These are phyloP conservation scores for Onygenales sp. DNA, from an alignment of 2,329 filamentous ascomycete genomes.

Conservation along the genomic window DNA sequence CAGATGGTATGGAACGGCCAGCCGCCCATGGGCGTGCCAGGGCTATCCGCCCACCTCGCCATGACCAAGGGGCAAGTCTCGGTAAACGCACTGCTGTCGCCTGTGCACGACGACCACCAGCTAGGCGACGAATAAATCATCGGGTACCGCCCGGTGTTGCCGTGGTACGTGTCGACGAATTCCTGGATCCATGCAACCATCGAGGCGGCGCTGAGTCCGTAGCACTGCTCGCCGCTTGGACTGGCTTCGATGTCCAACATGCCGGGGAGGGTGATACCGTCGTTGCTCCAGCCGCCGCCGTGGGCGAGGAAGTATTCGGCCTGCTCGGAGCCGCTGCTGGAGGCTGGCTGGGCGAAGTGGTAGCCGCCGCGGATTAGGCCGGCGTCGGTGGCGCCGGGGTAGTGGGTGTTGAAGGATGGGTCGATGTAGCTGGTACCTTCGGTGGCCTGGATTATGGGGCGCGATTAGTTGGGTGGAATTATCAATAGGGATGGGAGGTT, in stretches of 20 bases:
- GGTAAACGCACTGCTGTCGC: constrained; percentile 38
- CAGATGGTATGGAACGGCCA: constrained; percentile 48
- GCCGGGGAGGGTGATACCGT: constrained; percentile 47
- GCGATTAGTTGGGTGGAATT: neutral
- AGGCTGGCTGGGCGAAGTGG: constrained; percentile 44
- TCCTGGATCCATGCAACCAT: constrained; percentile 46
- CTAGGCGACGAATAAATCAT: constrained; percentile 45
- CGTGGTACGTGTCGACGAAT: constrained; percentile 44
- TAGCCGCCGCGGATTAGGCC: constrained; percentile 48
- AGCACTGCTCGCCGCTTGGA: constrained; percentile 33
- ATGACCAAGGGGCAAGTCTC: constrained; percentile 40
- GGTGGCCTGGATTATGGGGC: constrained; percentile 33
- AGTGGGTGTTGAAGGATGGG: constrained; percentile 40
- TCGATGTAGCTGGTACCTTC: constrained; percentile 42
- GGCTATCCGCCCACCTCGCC: constrained; percentile 34
- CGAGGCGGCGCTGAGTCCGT: constrained; percentile 34
- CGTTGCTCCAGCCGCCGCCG: constrained; percentile 46
- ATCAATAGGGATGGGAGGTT: neutral
- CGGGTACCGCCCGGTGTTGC: constrained; percentile 39
- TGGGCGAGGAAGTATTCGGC: constrained; percentile 44
- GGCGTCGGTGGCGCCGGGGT: constrained; percentile 40
- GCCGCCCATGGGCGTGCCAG: constrained; percentile 40
- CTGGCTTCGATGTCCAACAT: constrained; percentile 48
- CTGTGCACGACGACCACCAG: constrained; percentile 48
- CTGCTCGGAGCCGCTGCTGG: constrained; percentile 37